Conservation (phyloP, 148 eudicot species). For the Arbutus unedo region DNA sequence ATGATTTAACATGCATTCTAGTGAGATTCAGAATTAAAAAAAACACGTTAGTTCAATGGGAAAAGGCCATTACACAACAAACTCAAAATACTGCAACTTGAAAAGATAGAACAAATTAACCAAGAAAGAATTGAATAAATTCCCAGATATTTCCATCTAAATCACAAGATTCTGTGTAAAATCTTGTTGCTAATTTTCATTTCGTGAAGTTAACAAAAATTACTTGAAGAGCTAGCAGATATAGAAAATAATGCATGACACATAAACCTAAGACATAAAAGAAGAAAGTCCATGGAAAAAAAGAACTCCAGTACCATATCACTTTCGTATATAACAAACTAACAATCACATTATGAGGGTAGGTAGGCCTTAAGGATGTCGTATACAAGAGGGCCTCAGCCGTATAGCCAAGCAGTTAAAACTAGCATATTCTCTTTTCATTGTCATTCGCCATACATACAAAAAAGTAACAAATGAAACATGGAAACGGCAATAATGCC, state of each 20-base stretch:
- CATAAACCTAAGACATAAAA: background rate
- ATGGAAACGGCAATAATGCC: background rate
- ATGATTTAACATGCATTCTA: background rate
- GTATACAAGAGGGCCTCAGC: background rate
- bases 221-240: background rate
- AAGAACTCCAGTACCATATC: background rate
- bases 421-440: background rate
- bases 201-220: background rate
- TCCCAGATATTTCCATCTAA: background rate
- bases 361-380: background rate
- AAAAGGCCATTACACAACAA: background rate
- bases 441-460: background rate
- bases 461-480: background rate
- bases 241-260: background rate
- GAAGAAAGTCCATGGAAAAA: background rate
- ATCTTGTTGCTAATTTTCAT: background rate
- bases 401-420: background rate
- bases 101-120: background rate
- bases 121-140: background rate
- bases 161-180: slow-evolving; percentile 5
- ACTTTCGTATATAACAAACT: background rate
- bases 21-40: background rate
- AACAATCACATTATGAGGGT: background rate
- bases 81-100: background rate
- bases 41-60: background rate